Conservation (phyloP, 495 filamentous ascomycete species). For the Cladorrhinum samala region DNA sequence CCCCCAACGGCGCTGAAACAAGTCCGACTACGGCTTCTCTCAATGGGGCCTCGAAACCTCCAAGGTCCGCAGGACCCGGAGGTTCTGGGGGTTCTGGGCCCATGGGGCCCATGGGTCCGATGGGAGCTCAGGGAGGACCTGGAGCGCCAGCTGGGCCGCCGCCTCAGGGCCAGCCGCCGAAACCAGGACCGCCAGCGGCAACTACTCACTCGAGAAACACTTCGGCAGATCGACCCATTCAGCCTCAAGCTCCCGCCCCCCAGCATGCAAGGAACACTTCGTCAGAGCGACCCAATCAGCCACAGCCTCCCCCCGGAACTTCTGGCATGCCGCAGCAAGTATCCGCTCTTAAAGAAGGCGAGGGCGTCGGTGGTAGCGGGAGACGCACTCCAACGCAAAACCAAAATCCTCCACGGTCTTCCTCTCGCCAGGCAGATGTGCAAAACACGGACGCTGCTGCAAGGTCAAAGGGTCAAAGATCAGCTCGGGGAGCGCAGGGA, state of each 20-base stretch:
- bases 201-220: slow-evolving; percentile 29
- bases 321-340: slow-evolving; percentile 51
- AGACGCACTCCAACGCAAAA: slow-evolving; percentile 54
- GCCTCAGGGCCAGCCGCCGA: slow-evolving; percentile 78
- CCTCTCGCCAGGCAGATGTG: slow-evolving; percentile 26
- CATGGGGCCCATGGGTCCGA: no score
- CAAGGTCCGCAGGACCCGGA: slow-evolving; percentile 53
- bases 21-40: slow-evolving; percentile 23
- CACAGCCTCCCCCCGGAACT: slow-evolving; percentile 37
- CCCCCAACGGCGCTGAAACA: slow-evolving; percentile 29
- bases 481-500: slow-evolving; percentile 37
- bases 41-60: slow-evolving; percentile 47
- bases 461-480: slow-evolving; percentile 29
- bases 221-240: slow-evolving; percentile 37
- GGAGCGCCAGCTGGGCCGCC: slow-evolving; percentile 76
- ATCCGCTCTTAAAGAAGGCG: slow-evolving; percentile 33
- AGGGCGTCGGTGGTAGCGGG: slow-evolving; percentile 46
- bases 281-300: slow-evolving; percentile 32
- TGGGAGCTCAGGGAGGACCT: no score
- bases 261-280: slow-evolving; percentile 35
- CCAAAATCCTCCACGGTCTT: slow-evolving; percentile 20
- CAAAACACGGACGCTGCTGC: slow-evolving; percentile 19
- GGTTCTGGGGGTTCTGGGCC: slow-evolving; percentile 28
- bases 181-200: slow-evolving; percentile 41
- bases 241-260: slow-evolving; percentile 22